Evolutionary conservation across 768 basidiomycete genomes (phyloP), one percentile per base, ranked within the genome.

Genomic region (Suillus sp.): DNA sequence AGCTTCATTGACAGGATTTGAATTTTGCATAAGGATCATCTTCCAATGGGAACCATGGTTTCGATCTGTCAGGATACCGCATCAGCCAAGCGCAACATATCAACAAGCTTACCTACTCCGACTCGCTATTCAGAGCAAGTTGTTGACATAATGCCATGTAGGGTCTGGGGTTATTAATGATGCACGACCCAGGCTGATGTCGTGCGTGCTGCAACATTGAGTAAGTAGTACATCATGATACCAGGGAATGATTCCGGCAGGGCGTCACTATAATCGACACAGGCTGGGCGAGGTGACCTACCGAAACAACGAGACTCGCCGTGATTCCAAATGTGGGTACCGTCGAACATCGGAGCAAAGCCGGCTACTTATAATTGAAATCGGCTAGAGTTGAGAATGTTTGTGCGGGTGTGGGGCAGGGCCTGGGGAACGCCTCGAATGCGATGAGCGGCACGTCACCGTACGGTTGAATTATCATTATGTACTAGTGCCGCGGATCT

Each of bases 401-500:
- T 30, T 2, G 30, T 30, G 30, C 4, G 2, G 32, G 20, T 53
- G 51, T 53, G 51, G 51, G 51, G 51, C 51, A 53, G 51, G 51
- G 20, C 32, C 51, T 34, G 51, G 32, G 30, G 51, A 32, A 53
- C 30, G 30, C 27, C 16, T 51, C 18, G 18, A 18, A 32, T 32
- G 50, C 51, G 51, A 32, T 34, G 51, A 53, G 11, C 51, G 51
- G 51, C 20, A 30, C 9, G 50, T 51, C 22, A 47, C 11, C 22
- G 47, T 50, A 51, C 50, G 25, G 47, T 48, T 10, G 50, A 20
- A 30, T 51, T 51, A 34, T 53, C 34, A 53, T 10, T 47, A 22
- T n/a, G 40, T 35, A 35, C 35, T 10, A n/a, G 32, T 32, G 51
- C 51, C 51, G 51, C 51, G 51, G 51, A 53, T 53, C 32, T 34